Conservation (phyloP, 2,329 filamentous ascomycete species). For the Penicillium sp. region DNA sequence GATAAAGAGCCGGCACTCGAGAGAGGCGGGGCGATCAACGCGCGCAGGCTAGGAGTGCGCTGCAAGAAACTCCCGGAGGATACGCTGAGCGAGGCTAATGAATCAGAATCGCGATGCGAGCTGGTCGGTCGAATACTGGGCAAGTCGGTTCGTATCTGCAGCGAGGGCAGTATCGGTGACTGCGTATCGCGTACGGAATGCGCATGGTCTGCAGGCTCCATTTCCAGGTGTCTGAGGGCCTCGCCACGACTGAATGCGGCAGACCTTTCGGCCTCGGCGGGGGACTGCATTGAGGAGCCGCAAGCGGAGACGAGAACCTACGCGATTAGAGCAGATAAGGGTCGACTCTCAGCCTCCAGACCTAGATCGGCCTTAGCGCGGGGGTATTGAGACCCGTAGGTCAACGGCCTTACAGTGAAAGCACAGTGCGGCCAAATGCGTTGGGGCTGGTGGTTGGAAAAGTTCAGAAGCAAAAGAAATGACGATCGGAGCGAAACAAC, state of each 20-base stretch:
- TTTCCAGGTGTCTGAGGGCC: background rate
- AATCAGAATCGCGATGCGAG: conserved; percentile 33
- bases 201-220: conserved; percentile 8
- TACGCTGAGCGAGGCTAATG: conserved; percentile 38
- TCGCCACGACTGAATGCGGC: conserved; percentile 15
- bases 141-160: conserved; percentile 39
- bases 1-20: conserved; percentile 49
- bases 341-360: conserved; percentile 20
- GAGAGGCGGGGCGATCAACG: conserved; percentile 35
- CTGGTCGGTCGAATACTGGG: conserved; percentile 24
- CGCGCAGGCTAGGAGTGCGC: conserved; percentile 46
- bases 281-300: conserved; percentile 12
- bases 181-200: conserved; percentile 11
- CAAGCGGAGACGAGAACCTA: conserved; percentile 6
- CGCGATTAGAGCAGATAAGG: conserved; percentile 12
- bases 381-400: conserved; percentile 21
- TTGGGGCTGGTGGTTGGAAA: background rate
- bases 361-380: conserved; percentile 21
- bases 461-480: background rate
- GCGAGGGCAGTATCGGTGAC: conserved; percentile 24
- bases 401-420: conserved; percentile 10
- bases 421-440: conserved; percentile 4
- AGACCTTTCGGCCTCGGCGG: conserved; percentile 21
- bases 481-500: background rate
- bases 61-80: conserved; percentile 45